Evolutionary conservation across 176 grass and related monocot genomes (phyloP).

Genomic region (Triticum timopheevii): DNA sequence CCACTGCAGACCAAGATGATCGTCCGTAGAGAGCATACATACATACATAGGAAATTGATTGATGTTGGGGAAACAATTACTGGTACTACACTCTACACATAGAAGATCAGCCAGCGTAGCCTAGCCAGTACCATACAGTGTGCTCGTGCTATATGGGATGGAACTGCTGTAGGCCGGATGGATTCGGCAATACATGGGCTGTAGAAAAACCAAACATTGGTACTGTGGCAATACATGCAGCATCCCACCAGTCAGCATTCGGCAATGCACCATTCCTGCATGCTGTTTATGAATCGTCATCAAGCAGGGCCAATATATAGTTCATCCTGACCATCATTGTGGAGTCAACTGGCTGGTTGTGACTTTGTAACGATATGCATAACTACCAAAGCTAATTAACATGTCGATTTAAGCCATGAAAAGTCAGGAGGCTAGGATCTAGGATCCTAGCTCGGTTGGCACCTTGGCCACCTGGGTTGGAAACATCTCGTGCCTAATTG

Average conservation of each 20-base stretch:
- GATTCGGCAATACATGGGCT: too few relatives aligned
- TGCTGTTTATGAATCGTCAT: too few relatives aligned
- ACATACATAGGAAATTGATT: neutral
- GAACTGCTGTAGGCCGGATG: too few relatives aligned
- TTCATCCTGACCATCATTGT: too few relatives aligned
- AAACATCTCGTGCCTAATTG: neutral
- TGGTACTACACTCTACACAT: neutral
- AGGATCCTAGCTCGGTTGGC: neutral
- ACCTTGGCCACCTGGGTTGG: neutral
- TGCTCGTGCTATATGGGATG: conserved; percentile 2
- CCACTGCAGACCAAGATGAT: neutral
- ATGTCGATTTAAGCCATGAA: neutral
- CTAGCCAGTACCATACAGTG: neutral
- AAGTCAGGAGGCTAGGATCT: neutral
- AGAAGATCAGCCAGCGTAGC: neutral
- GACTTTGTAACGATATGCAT: too few relatives aligned
- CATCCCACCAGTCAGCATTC: too few relatives aligned
- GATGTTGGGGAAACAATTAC: neutral
- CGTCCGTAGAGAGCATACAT: conserved; percentile 35
- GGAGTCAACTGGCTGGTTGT: too few relatives aligned
- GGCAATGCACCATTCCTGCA: too few relatives aligned
- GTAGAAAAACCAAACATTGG: too few relatives aligned
- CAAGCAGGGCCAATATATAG: too few relatives aligned
- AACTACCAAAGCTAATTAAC: too few relatives aligned
- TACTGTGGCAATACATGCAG: too few relatives aligned